Evolutionary conservation across 2,329 filamentous ascomycete species (phyloP), one percentile per base, ranked within the genome.

Genomic region (Conoideocrella luteorostrata): DNA sequence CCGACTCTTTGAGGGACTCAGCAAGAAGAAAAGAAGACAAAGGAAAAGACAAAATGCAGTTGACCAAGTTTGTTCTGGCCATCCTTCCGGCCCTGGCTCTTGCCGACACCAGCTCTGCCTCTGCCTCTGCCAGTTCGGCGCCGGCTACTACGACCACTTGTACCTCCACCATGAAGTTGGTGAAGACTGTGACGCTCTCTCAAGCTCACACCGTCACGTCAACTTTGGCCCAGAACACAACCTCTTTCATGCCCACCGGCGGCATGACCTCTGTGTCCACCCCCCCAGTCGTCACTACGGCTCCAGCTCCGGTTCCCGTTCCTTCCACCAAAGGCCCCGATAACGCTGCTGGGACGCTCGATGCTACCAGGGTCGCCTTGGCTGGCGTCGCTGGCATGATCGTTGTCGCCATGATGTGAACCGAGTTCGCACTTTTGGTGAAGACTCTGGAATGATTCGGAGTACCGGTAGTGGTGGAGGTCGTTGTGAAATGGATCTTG

Each of bases 61-160:
- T 67, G 52, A 58, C 59, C 36, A 61, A 69, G 23, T 54, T 79
- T 47, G 46, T 72, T 55, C 59, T 74, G 47, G 69, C 70, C 48
- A 59, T 73, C 50, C 67, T 81, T 57, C 76, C 77, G 54, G 65
- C 76, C 42, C 58, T 78, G 56, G 77, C 74, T 47, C 54, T 75
- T 41, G 75, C 75, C 29, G 57, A 67, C 41, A 61, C 58, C 11
- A 46, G 52, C 41, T 20, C 49, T 18, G 20, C 33, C n/a, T n/a
- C n/a, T 26, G 12, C 32, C 24, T 7, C 21, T 20, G 30, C 22
- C n/a, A 7, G 13, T 4, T 11, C 38, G 23, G 50, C 42, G 17
- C 49, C 26, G 20, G 67, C 69, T 34, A 67, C 70, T 15, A 74
- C 70, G 18, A 69, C 68, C 34, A 76, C 71, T 21, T 63, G 63